Evolutionary conservation across 176 grass and related monocot species (phyloP).

Genomic region (Triticum monococcum): DNA sequence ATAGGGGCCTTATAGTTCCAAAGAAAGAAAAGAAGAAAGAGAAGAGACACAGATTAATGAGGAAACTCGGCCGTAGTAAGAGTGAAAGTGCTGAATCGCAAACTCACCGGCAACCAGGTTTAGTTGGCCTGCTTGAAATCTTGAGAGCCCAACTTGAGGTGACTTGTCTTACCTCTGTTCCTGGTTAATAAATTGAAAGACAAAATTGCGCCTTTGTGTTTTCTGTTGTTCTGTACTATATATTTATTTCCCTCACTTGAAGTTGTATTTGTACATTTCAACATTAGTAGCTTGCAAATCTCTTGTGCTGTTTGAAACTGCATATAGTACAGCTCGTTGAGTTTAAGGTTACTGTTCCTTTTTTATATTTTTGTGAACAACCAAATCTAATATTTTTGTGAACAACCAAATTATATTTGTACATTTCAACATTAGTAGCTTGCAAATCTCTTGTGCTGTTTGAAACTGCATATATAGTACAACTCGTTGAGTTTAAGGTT

Average conservation of each 20-base stretch:
- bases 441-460: constrained; percentile 5
- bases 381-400: too few relatives aligned
- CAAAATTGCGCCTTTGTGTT: neutral
- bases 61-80: constrained; percentile 86
- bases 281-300: too few relatives aligned
- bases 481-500: constrained; percentile 12
- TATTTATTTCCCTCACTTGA: neutral
- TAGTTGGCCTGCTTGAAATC: too few relatives aligned
- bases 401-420: neutral
- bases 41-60: constrained; percentile 64
- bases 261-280: too few relatives aligned
- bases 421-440: neutral
- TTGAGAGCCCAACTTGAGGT: too few relatives aligned
- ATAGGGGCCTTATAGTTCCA: constrained; percentile 86
- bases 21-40: constrained; percentile 43
- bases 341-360: too few relatives aligned
- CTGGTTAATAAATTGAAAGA: too few relatives aligned
- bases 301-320: too few relatives aligned
- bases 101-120: too few relatives aligned
- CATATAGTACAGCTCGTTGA: too few relatives aligned
- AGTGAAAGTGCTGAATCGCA: constrained; percentile 44
- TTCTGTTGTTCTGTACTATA: constrained; percentile 13
- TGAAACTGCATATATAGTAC: constrained; percentile 10
- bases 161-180: too few relatives aligned
- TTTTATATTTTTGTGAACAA: too few relatives aligned